A percentile compares a stretch with the other conserved stretches of the same genome.
These are phyloP conservation scores for Priceomyces carsonii DNA, from an alignment of 805 yeast genomes.

Conservation along the genomic window DNA sequence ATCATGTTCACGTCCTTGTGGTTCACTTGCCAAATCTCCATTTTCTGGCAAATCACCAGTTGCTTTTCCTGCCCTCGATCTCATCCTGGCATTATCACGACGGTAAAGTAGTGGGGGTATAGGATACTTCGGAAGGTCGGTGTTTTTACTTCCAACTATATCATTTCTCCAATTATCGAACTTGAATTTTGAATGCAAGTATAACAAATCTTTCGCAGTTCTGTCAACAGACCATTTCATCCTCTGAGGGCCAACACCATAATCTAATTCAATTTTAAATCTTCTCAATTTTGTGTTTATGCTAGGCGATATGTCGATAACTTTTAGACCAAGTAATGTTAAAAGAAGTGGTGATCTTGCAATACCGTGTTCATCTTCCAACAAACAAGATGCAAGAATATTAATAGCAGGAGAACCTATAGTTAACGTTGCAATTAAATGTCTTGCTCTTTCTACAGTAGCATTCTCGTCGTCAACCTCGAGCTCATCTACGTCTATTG, in stretches of 20 bases:
- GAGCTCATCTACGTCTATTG: slow-evolving; percentile 16
- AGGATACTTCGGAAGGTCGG: slow-evolving; percentile 48
- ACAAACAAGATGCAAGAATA: slow-evolving; percentile 70
- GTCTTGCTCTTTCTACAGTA: slow-evolving; percentile 38
- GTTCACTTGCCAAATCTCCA: background rate
- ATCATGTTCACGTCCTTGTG: too few species aligned
- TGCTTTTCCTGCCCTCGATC: background rate
- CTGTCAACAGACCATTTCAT: slow-evolving; percentile 79
- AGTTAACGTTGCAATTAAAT: slow-evolving; percentile 43
- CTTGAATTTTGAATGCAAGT: slow-evolving; percentile 68
- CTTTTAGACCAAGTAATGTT: slow-evolving; percentile 66
- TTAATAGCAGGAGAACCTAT: slow-evolving; percentile 76
- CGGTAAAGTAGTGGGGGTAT: slow-evolving; percentile 32
- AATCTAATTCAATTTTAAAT: slow-evolving; percentile 76
- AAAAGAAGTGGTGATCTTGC: slow-evolving; percentile 82
- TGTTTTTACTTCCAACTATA: slow-evolving; percentile 30
- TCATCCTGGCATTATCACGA: slow-evolving; percentile 4
- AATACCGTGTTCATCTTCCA: slow-evolving; percentile 72
- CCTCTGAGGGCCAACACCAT: slow-evolving; percentile 81
- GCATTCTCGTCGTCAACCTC: slow-evolving; percentile 24
- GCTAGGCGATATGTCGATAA: slow-evolving; percentile 51
- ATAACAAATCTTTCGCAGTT: slow-evolving; percentile 69
- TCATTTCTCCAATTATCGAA: slow-evolving; percentile 41
- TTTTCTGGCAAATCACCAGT: slow-evolving; percentile 1
- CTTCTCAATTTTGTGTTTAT: slow-evolving; percentile 42